These are phyloP conservation scores for Naganishia cerealis DNA, from an alignment of 1,284 basidiomycete species.

Conservation along the genomic window DNA sequence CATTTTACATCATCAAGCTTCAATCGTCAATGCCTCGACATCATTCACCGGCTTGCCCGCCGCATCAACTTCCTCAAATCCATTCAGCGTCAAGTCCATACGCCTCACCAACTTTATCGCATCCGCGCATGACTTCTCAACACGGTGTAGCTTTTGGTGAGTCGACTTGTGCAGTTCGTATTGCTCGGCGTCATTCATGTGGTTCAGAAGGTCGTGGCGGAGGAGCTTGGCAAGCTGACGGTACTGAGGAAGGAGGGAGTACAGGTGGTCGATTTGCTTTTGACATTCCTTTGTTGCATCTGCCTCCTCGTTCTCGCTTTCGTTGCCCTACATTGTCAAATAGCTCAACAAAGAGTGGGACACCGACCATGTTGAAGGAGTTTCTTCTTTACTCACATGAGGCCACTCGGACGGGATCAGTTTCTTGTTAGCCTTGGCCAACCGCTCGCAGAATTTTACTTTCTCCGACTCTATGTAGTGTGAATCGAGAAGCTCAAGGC, in stretches of 20 bases:
- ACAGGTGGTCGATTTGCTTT: not conserved
- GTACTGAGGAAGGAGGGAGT: not conserved
- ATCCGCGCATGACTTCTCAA: not conserved
- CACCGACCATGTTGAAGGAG: not conserved
- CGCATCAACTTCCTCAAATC: not conserved
- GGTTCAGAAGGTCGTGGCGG: constrained; percentile 1
- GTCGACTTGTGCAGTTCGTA: not conserved
- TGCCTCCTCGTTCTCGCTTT: not conserved
- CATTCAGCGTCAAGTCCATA: not conserved
- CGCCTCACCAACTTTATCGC: not conserved
- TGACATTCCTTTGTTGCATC: not conserved
- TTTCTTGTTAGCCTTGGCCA: not conserved
- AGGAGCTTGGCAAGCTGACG: not conserved
- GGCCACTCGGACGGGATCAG: not conserved
- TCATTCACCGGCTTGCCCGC: not conserved
- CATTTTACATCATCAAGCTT: not conserved
- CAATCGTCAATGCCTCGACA: not conserved
- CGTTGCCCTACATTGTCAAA: not conserved
- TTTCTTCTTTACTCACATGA: not conserved
- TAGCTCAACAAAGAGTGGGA: not conserved
- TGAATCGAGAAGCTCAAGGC: not conserved
- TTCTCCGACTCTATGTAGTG: not conserved
- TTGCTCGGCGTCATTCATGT: not conserved
- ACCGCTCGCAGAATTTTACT: not conserved
- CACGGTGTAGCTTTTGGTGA: not conserved